Evolutionary conservation across 2,329 filamentous ascomycete species (phyloP), one percentile per base, ranked within the genome.

Genomic region (Elsinoe perseae): DNA sequence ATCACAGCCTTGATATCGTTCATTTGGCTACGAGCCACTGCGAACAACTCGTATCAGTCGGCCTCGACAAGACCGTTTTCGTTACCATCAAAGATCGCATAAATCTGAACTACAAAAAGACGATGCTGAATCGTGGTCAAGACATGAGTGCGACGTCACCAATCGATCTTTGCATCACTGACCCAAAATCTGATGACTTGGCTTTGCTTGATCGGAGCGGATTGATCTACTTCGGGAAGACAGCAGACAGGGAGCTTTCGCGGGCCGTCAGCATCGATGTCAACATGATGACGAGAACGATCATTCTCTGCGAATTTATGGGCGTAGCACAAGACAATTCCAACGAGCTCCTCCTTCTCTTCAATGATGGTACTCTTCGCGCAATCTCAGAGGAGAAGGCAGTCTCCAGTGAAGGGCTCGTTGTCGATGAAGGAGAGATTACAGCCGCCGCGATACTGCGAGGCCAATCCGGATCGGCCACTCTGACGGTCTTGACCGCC

Each of bases 1-100:
- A 38, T 18, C 88, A 92, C 65, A 70, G 73, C 5, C 75, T 92
- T 10, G 87, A 92, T 64, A 76, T 92, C 36, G 80, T 81, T 10
- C 78, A 84, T 65, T 70, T 92, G 58, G 71, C 77, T 4, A 77
- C 83, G 14, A 86, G 81, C 5, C 72, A 78, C 1, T 79, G 80
- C 53, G 86, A 86, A 0, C 77, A 85, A 54, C 70, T 91, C 20
- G 80, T 85, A 4, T 87, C 86, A 1, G 78, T 87, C 34, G 85
- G 84, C 0, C 73, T 92, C 1, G 88, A 92, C 64, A 78, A 86
- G 48, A 74, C 77, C 9, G 82, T 89, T 12, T 78, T 60, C 2
- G 56, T 67, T 9, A 60, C 62, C 2, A 36, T 61, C 5, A 56
- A 58, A n/a, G 64, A 68, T 44, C 42, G 57, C 8, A 43, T 18